These are phyloP conservation scores for Thymus quinquecostatus DNA, from an alignment of 257 asterid genomes.

Conservation along the genomic window DNA sequence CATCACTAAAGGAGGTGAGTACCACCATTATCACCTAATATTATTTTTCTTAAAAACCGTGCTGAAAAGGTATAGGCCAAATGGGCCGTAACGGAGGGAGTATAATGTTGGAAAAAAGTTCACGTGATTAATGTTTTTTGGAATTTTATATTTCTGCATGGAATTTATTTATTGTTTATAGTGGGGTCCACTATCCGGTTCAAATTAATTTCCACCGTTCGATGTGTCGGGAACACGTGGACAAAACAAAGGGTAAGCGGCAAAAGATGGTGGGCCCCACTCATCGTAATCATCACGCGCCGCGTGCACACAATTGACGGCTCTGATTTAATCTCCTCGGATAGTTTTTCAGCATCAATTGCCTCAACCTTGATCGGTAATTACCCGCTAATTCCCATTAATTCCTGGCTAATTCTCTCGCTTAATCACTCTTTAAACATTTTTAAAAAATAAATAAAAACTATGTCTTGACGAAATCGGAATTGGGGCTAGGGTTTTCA, in stretches of 20 bases:
- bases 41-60: no score
- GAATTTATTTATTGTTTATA: no score
- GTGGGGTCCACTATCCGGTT: no score
- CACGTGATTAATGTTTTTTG: no score
- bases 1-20: no score
- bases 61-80: no score
- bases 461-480: neutral
- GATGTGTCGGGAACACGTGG: slow-evolving; percentile 10
- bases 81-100: no score
- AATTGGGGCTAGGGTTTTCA: slow-evolving; percentile 34
- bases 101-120: no score
- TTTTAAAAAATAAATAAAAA: neutral
- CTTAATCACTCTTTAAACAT: slow-evolving; percentile 2
- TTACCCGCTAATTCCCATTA: slow-evolving; percentile 16
- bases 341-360: neutral
- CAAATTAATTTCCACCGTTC: neutral
- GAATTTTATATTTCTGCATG: no score
- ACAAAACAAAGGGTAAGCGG: neutral
- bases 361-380: neutral
- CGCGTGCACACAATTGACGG: slow-evolving; percentile 26
- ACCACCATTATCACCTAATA: no score
- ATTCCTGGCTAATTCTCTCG: slow-evolving; percentile 15
- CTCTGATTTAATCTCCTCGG: slow-evolving; percentile 32
- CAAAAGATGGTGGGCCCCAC: slow-evolving; percentile 32
- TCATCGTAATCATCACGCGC: neutral